These are phyloP conservation scores for Stachybotrys chartarum DNA, from an alignment of 2,329 filamentous ascomycete species.

Conservation along the genomic window DNA sequence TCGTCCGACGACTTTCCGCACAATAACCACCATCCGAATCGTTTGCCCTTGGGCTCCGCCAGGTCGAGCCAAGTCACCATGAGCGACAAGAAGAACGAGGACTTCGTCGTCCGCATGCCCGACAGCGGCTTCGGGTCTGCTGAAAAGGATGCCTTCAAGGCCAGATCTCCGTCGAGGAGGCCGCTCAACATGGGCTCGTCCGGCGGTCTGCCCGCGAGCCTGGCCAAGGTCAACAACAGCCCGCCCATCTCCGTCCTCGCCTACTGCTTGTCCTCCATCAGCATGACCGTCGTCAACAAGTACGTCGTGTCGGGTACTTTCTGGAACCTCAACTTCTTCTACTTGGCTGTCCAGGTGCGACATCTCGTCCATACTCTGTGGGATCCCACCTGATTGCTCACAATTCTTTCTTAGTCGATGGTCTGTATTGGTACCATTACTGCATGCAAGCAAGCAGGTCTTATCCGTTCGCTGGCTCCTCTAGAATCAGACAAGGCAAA, in stretches of 20 bases:
- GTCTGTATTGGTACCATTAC: conserved; percentile 85
- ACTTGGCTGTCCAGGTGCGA: conserved; percentile 83
- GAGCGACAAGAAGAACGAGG: conserved; percentile 86
- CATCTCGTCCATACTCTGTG: background rate
- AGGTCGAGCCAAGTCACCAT: conserved; percentile 34
- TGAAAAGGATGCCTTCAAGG: conserved; percentile 45
- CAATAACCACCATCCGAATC: background rate
- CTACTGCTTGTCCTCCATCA: conserved; percentile 93
- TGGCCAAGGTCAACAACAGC: conserved; percentile 60
- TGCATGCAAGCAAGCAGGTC: conserved; percentile 67
- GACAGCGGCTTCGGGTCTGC: conserved; percentile 44
- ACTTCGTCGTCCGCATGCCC: conserved; percentile 65
- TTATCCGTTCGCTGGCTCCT: conserved; percentile 74
- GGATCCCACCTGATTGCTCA: background rate
- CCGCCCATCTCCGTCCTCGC: conserved; percentile 74
- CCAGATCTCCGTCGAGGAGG: conserved; percentile 14
- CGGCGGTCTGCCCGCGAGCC: conserved; percentile 17
- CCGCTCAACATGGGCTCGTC: conserved; percentile 9
- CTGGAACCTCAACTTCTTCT: conserved; percentile 97
- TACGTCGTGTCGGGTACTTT: conserved; percentile 85
- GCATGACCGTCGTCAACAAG: conserved; percentile 99
- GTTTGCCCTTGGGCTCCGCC: background rate
- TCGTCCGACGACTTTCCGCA: too few relatives aligned
- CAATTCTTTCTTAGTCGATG: conserved; percentile 53
- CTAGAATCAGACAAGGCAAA: conserved; percentile 86